phyloP scores from a whole-genome alignment of 306 rosid species.

The Fragaria nilgerrensis region DNA sequence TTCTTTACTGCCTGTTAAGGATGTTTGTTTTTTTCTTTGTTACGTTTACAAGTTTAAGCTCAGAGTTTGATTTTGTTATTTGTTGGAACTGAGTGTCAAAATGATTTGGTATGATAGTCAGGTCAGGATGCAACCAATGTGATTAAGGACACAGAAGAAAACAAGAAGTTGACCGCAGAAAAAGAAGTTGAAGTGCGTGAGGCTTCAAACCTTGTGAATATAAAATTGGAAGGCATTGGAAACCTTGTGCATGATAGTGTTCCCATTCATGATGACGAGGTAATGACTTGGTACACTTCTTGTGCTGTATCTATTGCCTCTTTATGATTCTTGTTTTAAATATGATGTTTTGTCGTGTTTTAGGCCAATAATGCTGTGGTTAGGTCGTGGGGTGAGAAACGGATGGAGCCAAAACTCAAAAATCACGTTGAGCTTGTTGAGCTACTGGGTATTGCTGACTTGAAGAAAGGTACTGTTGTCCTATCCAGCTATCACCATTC shows the following conservation, averaged over 20 bases:
- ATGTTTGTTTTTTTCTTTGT: background rate
- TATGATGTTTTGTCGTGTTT: background rate
- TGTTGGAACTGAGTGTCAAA: background rate
- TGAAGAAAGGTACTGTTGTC: conserved; percentile 52
- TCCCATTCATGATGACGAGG: conserved; percentile 80
- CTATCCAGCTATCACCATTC: background rate
- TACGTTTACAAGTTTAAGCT: background rate
- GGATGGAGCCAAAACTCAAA: conserved; percentile 75
- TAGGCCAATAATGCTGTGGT: conserved; percentile 78
- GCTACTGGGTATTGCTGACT: conserved; percentile 71
- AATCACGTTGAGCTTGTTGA: conserved; percentile 87
- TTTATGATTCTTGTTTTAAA: background rate
- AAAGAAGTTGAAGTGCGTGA: conserved; percentile 81
- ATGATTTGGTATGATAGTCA: conserved; percentile 20
- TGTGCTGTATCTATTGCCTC: conserved; percentile 1
- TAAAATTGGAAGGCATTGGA: conserved; percentile 70
- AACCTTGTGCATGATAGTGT: conserved; percentile 92
- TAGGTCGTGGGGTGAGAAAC: conserved; percentile 83
- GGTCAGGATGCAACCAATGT: conserved; percentile 59
- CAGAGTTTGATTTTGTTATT: background rate
- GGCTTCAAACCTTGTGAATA: conserved; percentile 43
- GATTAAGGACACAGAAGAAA: conserved; percentile 61
- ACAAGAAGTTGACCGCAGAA: conserved; percentile 53
- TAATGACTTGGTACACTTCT: conserved; percentile 14
- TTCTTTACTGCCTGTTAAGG: background rate